Conservation (phyloP, 2,329 filamentous ascomycete species). For the Scorias spongiosa region DNA sequence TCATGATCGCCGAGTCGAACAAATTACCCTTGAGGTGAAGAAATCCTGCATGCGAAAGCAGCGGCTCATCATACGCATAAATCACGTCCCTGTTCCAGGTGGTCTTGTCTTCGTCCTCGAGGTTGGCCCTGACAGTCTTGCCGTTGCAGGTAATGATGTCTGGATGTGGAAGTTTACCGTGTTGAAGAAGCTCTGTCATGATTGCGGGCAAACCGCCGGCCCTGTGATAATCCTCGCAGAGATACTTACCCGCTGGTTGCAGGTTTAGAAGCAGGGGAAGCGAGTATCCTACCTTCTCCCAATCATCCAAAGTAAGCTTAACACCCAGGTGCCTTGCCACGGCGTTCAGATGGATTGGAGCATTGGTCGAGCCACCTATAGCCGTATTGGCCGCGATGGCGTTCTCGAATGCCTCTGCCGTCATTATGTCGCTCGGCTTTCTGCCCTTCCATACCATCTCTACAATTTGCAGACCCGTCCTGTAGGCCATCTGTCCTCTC, state of each 20-base stretch:
- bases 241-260: constrained; percentile 38
- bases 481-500: constrained; percentile 16
- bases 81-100: constrained; percentile 38
- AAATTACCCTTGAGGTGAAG: constrained; percentile 16
- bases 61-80: constrained; percentile 28
- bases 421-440: constrained; percentile 39
- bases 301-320: constrained; percentile 36
- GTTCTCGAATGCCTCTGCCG: constrained; percentile 40
- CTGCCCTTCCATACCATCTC: constrained; percentile 16
- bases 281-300: constrained; percentile 35
- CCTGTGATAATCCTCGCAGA: constrained; percentile 40
- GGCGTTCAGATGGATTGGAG: constrained; percentile 40
- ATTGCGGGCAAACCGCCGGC: constrained; percentile 39
- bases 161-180: constrained; percentile 28
- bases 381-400: constrained; percentile 40
- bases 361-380: constrained; percentile 42
- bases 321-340: constrained; percentile 41
- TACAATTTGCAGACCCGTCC: constrained; percentile 16
- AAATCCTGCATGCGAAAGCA: constrained; percentile 37
- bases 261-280: constrained; percentile 40
- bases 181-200: constrained; percentile 37
- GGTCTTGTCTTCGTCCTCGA: constrained; percentile 23
- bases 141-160: constrained; percentile 33
- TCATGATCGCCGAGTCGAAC: constrained; percentile 19
- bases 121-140: constrained; percentile 29